Conservation (phyloP, 2,329 filamentous ascomycete genomes). For the Cryphonectria naterciae region DNA sequence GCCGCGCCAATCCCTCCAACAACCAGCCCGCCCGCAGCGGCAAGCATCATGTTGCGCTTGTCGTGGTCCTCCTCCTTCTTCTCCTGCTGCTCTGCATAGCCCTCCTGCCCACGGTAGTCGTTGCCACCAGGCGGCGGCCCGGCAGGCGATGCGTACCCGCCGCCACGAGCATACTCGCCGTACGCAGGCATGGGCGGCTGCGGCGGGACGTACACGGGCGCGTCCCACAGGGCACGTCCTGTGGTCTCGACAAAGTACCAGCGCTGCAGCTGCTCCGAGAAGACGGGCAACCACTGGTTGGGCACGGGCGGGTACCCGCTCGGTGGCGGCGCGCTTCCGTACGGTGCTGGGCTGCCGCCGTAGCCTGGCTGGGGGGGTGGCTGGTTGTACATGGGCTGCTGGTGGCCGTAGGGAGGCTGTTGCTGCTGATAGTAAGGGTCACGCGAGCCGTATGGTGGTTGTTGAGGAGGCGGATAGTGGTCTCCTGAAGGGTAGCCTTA, state of each 20-base stretch:
- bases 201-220: conserved; percentile 36
- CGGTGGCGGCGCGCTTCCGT: conserved; percentile 27
- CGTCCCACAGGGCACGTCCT: conserved; percentile 61
- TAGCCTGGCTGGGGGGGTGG: conserved; percentile 10
- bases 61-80: conserved; percentile 47
- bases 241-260: conserved; percentile 63
- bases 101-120: conserved; percentile 14
- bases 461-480: conserved; percentile 24
- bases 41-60: conserved; percentile 60
- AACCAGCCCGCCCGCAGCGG: conserved; percentile 62
- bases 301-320: conserved; percentile 48
- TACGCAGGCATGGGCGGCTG: conserved; percentile 30
- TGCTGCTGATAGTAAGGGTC: conserved; percentile 14
- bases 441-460: conserved; percentile 21
- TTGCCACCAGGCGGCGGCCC: conserved; percentile 19
- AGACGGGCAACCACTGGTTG: conserved; percentile 59
- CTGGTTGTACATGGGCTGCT: conserved; percentile 7
- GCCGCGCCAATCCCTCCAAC: conserved; percentile 62
- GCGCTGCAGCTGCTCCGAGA: conserved; percentile 56
- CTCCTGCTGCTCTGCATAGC: conserved; percentile 26
- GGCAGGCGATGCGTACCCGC: conserved; percentile 12
- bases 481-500: conserved; percentile 24
- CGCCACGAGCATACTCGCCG: conserved; percentile 29
- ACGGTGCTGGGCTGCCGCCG: conserved; percentile 17
- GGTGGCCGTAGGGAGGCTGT: conserved; percentile 31